Conservation (phyloP, 1,284 basidiomycete genomes). For the Thecaphora frezii region DNA sequence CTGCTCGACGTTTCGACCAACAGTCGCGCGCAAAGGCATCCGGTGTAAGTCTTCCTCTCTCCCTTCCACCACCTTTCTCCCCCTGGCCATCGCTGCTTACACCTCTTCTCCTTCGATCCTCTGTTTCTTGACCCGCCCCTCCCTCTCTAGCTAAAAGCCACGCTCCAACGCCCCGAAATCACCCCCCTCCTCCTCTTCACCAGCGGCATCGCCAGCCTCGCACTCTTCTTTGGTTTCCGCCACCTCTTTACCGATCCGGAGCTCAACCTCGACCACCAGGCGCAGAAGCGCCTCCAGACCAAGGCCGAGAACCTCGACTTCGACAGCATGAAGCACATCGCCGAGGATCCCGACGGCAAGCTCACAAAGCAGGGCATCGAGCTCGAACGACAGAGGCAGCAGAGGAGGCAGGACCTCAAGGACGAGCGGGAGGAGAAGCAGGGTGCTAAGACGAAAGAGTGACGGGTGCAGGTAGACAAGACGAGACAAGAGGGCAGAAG, state of each 20-base stretch:
- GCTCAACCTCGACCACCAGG: slow-evolving; percentile 16
- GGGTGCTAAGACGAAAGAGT: background rate
- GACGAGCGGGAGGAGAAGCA: slow-evolving; percentile 22
- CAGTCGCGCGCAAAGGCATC: background rate
- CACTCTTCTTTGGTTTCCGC: slow-evolving; percentile 22
- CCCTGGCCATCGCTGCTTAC: background rate
- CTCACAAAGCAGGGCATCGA: slow-evolving; percentile 25
- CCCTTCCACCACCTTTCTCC: background rate
- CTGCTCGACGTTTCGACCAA: background rate
- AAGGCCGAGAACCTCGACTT: slow-evolving; percentile 23
- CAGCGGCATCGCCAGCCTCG: slow-evolving; percentile 24
- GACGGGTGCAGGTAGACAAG: background rate
- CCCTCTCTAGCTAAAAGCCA: slow-evolving; percentile 11
- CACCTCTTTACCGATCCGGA: slow-evolving; percentile 30
- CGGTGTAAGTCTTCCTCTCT: background rate
- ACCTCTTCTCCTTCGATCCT: background rate
- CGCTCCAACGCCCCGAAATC: slow-evolving; percentile 31
- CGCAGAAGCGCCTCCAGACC: slow-evolving; percentile 15
- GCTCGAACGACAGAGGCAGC: slow-evolving; percentile 8
- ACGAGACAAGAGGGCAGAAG: too few species aligned
- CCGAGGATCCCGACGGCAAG: slow-evolving; percentile 27
- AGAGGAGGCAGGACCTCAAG: slow-evolving; percentile 10
- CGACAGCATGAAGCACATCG: slow-evolving; percentile 22
- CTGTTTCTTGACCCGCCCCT: too few species aligned
- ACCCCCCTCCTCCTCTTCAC: slow-evolving; percentile 39